A percentile compares a stretch with the other conserved stretches of the same genome.
These are phyloP conservation scores for Grosmannia penicillata DNA, from an alignment of 2,329 filamentous ascomycete species.

Conservation along the genomic window DNA sequence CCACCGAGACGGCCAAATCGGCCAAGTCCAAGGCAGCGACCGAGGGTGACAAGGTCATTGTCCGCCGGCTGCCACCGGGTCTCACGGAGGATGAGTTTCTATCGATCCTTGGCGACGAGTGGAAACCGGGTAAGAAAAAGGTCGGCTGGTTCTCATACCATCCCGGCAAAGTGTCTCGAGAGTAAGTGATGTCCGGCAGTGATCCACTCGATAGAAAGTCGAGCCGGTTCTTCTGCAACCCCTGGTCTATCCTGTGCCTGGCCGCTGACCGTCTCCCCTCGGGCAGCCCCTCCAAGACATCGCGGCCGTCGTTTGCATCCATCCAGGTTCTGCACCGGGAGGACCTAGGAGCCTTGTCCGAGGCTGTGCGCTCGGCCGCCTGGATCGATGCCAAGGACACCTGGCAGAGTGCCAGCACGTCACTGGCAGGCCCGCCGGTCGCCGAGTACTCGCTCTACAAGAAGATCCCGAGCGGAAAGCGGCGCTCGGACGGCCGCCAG, in stretches of 20 bases:
- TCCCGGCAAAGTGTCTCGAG: slow-evolving; percentile 59
- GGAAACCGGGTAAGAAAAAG: slow-evolving; percentile 66
- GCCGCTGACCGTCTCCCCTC: too few relatives aligned
- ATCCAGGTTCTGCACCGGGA: slow-evolving; percentile 63
- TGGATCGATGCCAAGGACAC: slow-evolving; percentile 78
- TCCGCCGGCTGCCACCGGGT: slow-evolving; percentile 74
- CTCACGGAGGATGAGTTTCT: slow-evolving; percentile 70
- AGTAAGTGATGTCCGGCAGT: too few relatives aligned
- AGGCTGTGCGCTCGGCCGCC: slow-evolving; percentile 49
- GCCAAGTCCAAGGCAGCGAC: slow-evolving; percentile 34
- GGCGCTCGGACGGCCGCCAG: slow-evolving; percentile 67
- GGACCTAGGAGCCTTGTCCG: slow-evolving; percentile 51
- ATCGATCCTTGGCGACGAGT: slow-evolving; percentile 57
- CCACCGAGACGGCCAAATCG: slow-evolving; percentile 21
- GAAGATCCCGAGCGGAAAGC: slow-evolving; percentile 61
- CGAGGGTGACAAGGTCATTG: slow-evolving; percentile 66
- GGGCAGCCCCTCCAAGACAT: slow-evolving; percentile 65
- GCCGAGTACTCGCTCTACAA: slow-evolving; percentile 76
- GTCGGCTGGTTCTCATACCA: slow-evolving; percentile 68
- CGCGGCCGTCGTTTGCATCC: slow-evolving; percentile 66
- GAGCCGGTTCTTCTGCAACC: background rate
- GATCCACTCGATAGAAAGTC: background rate
- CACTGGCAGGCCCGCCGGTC: slow-evolving; percentile 62
- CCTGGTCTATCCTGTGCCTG: too few relatives aligned
- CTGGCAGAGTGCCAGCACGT: slow-evolving; percentile 51